These are phyloP conservation scores for Nicotiana tomentosiformis DNA, from an alignment of 257 asterid genomes.

Conservation along the genomic window DNA sequence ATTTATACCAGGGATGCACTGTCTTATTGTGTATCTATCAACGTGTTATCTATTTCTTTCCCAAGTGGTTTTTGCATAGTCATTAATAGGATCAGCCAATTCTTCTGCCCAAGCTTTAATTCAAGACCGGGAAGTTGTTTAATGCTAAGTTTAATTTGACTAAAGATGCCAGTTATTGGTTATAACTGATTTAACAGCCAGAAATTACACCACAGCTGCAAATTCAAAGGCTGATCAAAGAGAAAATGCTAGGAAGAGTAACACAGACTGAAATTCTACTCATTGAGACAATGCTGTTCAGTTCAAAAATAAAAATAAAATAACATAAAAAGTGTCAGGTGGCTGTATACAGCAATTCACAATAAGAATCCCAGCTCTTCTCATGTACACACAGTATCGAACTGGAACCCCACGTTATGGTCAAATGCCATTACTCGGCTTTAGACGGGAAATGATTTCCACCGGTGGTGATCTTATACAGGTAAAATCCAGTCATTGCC, in stretches of 20 bases:
- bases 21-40: neutral
- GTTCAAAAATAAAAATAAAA: neutral
- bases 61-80: neutral
- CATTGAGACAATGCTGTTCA: neutral
- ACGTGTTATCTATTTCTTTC: neutral
- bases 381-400: neutral
- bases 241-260: neutral
- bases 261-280: neutral
- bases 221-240: neutral
- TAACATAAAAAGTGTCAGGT: neutral
- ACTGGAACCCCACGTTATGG: neutral
- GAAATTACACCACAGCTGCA: neutral
- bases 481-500: constrained; percentile 69
- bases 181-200: neutral
- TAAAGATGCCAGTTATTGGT: neutral
- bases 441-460: constrained; percentile 79
- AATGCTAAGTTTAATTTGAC: neutral
- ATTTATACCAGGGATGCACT: neutral
- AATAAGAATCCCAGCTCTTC: neutral
- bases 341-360: neutral
- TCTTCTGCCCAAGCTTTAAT: neutral
- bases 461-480: constrained; percentile 69
- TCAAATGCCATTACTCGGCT: constrained; percentile 33
- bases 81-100: neutral
- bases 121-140: neutral